phyloP scores from a whole-genome alignment of 495 filamentous ascomycete genomes.

The Glonium stellatum region DNA sequence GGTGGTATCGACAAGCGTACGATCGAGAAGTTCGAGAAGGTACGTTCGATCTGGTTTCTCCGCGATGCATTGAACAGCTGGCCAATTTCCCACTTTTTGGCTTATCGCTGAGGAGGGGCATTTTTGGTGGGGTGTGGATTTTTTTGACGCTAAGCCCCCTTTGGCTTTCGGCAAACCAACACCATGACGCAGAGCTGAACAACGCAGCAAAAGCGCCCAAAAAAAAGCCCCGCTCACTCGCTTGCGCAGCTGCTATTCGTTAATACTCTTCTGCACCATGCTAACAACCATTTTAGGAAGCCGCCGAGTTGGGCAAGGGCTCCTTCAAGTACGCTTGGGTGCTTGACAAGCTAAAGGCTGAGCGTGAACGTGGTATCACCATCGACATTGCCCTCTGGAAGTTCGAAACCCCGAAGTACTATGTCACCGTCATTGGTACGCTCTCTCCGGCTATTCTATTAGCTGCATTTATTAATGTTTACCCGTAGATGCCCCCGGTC shows the following conservation, averaged over 20 bases:
- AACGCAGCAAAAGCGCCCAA: conserved; percentile 2
- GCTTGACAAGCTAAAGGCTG: conserved; percentile 99
- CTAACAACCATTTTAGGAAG: conserved; percentile 64
- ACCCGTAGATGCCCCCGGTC: conserved; percentile 81
- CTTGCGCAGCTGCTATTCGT: neutral
- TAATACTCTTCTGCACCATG: conserved; percentile 9
- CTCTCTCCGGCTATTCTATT: conserved; percentile 12
- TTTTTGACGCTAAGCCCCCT: conserved; percentile 25
- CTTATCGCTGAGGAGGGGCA: conserved; percentile 30
- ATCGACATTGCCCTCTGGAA: conserved; percentile 99
- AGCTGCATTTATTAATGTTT: conserved; percentile 16
- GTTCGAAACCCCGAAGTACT: conserved; percentile 98
- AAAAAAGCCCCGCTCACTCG: neutral
- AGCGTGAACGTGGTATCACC: conserved; percentile 99
- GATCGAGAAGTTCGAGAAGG: conserved; percentile 99
- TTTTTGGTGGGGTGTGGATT: conserved; percentile 30
- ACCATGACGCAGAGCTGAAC: conserved; percentile 15
- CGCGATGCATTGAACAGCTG: neutral
- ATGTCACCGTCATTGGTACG: conserved; percentile 97
- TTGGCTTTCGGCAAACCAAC: conserved; percentile 16
- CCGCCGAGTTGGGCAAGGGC: conserved; percentile 98
- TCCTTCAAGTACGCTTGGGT: conserved; percentile 99
- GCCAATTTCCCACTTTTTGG: conserved; percentile 14
- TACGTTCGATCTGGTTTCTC: conserved; percentile 41
- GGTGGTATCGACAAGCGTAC: conserved; percentile 99